Evolutionary conservation across 345 rosid genomes (phyloP), one percentile per base, ranked within the genome.

Genomic region (Salix purpurea): DNA sequence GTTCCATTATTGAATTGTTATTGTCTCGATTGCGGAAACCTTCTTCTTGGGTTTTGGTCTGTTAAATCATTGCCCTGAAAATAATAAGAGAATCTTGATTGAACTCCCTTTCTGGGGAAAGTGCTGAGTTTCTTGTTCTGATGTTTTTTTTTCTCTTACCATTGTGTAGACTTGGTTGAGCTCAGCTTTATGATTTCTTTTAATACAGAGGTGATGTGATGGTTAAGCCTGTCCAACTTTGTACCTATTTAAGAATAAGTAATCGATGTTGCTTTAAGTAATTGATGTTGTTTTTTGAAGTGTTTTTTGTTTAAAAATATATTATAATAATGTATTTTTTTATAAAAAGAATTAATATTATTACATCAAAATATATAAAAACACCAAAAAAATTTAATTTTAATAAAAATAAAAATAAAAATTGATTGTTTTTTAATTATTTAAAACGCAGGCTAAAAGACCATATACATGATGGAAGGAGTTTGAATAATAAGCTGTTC

Each of bases 11-110:
- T 75, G 70, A 36, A 46, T 34, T 36, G 52, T 72, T 34, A 34
- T 11, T 78, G 74, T 73, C 52, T 71, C 66, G 65, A 66, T 67
- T 48, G 10, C 4, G 14, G 66, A 14, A 56, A n/a, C 28, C 24
- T 16, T 21, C 28, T 60, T 72, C 44, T 0, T 32, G 18, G 44
- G 36, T 72, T 54, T 52, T 32, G 34, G 13, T 28, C 10, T 71
- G 54, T 32, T 5, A 21, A 2, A 72, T n/a, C 36, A 60, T 36
- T 72, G n/a, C 42, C 40, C 36, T 58, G 16, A 58, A 6, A 2
- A 23, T 10, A 37, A 37, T 37, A 50, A 72, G 23, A 40, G 18
- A 40, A 60, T 2, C 44, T 74, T 26, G 50, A 4, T 30, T 74
- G 58, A 60, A 21, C 23, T 62, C 65, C 24, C 15, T 58, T n/a